Conservation (phyloP, 2,329 filamentous ascomycete species). For the Fusarium praegraminearum region DNA sequence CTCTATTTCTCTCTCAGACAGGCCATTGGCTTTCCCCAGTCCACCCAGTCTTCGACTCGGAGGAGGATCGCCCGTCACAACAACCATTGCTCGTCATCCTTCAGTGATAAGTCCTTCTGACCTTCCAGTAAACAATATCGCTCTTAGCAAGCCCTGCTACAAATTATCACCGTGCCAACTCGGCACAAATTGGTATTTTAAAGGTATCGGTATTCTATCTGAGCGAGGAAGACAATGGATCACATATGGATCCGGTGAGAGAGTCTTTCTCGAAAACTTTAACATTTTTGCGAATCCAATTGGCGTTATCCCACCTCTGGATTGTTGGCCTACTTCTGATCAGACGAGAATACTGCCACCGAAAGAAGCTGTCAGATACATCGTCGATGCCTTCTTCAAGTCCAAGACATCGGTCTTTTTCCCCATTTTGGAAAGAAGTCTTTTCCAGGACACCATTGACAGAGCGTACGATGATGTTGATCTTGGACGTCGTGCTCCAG, state of each 20-base stretch:
- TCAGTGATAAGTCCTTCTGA: conserved; percentile 18
- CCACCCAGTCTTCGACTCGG: conserved; percentile 12
- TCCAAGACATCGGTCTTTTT: conserved; percentile 29
- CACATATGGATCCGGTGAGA: conserved; percentile 35
- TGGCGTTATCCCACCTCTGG: background rate
- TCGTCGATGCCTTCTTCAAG: conserved; percentile 27
- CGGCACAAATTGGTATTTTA: conserved; percentile 39
- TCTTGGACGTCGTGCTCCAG: background rate
- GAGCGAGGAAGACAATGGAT: conserved; percentile 35
- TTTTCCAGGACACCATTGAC: conserved; percentile 21
- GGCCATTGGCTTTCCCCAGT: conserved; percentile 1
- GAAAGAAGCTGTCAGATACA: background rate
- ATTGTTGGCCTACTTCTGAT: conserved; percentile 12
- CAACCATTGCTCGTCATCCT: background rate
- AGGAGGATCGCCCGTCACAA: conserved; percentile 3
- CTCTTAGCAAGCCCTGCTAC: conserved; percentile 12
- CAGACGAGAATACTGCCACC: conserved; percentile 11
- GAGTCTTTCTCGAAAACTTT: conserved; percentile 36
- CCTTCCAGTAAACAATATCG: background rate
- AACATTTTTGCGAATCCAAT: conserved; percentile 28
- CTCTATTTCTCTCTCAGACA: conserved; percentile 23
- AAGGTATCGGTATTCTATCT: conserved; percentile 35
- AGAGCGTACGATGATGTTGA: conserved; percentile 20
- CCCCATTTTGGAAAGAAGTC: conserved; percentile 18
- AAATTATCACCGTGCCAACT: conserved; percentile 28